Percentiles rank a stretch among this genome's conserved stretches.
phyloP scores from a whole-genome alignment of 2,329 filamentous ascomycete genomes.

The Colletotrichum agaves region DNA sequence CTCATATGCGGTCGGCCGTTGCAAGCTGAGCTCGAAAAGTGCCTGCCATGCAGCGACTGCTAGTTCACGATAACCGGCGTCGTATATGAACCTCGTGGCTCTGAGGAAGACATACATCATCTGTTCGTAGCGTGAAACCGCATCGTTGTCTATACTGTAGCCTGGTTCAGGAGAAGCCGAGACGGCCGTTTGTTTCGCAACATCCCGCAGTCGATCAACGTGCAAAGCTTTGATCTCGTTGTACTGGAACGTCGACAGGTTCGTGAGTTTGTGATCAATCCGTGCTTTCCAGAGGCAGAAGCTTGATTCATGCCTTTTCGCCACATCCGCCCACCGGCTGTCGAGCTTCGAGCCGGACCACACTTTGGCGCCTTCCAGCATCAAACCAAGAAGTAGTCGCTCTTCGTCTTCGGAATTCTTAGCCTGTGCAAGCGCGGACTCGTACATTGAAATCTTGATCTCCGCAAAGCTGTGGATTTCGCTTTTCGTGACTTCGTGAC shows the following conservation, averaged over 20 bases:
- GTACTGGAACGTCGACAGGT: constrained; percentile 73
- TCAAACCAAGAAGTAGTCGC: constrained; percentile 72
- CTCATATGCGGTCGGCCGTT: constrained; percentile 56
- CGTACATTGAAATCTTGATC: constrained; percentile 82
- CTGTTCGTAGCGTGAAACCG: constrained; percentile 48
- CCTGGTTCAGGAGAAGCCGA: constrained; percentile 27
- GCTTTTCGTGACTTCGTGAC: constrained; percentile 61
- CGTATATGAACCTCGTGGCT: constrained; percentile 76
- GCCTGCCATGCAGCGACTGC: constrained; percentile 87
- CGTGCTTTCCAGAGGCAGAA: constrained; percentile 79
- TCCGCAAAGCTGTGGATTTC: constrained; percentile 78
- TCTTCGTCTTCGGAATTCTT: constrained; percentile 60
- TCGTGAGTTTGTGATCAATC: constrained; percentile 78
- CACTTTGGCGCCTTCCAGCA: constrained; percentile 78
- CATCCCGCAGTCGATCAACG: constrained; percentile 57
- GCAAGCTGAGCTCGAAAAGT: constrained; percentile 77
- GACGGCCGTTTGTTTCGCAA: constrained; percentile 18
- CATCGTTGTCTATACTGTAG: neutral
- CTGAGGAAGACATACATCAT: constrained; percentile 79
- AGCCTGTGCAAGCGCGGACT: constrained; percentile 76
- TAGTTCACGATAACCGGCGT: constrained; percentile 82
- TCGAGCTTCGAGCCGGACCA: constrained; percentile 63
- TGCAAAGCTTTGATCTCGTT: constrained; percentile 72
- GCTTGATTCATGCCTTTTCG: constrained; percentile 65
- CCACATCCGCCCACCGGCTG: constrained; percentile 46